phyloP scores from a whole-genome alignment of 257 asterid species.

The Marsdenia floribunda region DNA sequence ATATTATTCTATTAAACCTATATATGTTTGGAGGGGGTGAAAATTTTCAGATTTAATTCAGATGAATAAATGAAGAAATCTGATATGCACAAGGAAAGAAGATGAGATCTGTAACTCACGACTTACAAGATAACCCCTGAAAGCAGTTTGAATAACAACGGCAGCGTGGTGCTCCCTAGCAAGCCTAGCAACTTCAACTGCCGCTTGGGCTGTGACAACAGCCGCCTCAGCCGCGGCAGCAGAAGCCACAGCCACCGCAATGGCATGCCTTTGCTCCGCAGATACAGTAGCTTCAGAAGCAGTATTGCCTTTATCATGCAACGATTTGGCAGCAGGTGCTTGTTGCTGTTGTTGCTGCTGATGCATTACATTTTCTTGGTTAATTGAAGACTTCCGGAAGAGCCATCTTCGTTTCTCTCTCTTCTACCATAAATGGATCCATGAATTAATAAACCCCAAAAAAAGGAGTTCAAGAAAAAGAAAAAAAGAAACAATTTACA shows the following conservation, averaged over 20 bases:
- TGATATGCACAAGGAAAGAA: not conserved
- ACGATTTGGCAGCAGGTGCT: not conserved
- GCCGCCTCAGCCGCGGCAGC: slow-evolving; percentile 85
- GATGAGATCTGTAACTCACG: not conserved
- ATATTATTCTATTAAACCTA: not conserved
- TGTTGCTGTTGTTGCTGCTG: not conserved
- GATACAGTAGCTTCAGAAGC: slow-evolving; percentile 24
- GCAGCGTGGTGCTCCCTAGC: slow-evolving; percentile 45
- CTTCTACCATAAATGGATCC: slow-evolving; percentile 35
- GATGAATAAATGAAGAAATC: not conserved
- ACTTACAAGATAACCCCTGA: slow-evolving; percentile 50
- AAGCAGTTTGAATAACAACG: slow-evolving; percentile 66
- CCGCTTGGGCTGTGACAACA: slow-evolving; percentile 66
- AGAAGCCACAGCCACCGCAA: slow-evolving; percentile 66
- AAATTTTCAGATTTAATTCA: not conserved
- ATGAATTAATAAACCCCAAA: not conserved
- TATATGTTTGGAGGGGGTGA: not conserved
- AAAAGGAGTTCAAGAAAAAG: not conserved
- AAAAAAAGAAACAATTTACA: not conserved
- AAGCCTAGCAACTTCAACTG: slow-evolving; percentile 62
- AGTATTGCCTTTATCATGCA: not conserved
- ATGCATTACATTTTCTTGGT: not conserved
- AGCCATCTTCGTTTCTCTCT: slow-evolving; percentile 77
- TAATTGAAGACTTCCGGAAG: slow-evolving; percentile 50
- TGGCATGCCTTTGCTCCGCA: slow-evolving; percentile 67